Conservation (phyloP, 768 basidiomycete genomes). For the Macrolepiota fuliginosa region DNA sequence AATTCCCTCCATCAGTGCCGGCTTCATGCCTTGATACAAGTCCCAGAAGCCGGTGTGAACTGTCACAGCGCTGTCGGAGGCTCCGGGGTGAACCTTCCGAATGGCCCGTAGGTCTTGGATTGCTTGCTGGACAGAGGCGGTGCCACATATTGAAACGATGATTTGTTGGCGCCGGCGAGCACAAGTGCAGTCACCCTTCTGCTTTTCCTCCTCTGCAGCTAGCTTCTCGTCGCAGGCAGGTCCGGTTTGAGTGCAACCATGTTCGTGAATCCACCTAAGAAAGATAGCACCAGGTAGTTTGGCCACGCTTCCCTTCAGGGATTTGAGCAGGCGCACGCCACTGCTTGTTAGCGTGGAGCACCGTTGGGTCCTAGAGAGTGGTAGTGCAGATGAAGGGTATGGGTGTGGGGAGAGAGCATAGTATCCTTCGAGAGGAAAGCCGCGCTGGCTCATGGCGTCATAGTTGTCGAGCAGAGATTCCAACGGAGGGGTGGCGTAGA, state of each 20-base stretch:
- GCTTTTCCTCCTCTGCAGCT: neutral
- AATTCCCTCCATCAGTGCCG: conserved; percentile 32
- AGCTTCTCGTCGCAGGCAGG: neutral
- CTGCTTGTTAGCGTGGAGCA: conserved; percentile 9
- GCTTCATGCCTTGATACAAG: conserved; percentile 43
- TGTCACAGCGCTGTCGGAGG: conserved; percentile 21
- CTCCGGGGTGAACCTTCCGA: conserved; percentile 36
- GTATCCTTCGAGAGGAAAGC: conserved; percentile 53
- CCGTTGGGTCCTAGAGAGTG: conserved; percentile 26
- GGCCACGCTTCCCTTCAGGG: conserved; percentile 40
- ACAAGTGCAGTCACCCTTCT: conserved; percentile 17
- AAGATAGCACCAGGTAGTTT: conserved; percentile 45
- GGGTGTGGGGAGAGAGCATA: conserved; percentile 19
- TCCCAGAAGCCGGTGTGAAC: conserved; percentile 59
- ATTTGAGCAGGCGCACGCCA: conserved; percentile 7
- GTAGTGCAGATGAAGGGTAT: neutral
- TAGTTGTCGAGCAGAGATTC: conserved; percentile 42
- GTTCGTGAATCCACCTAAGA: conserved; percentile 17
- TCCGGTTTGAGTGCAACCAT: neutral
- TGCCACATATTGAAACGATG: conserved; percentile 52
- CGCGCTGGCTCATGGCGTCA: conserved; percentile 32
- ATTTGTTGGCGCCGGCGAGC: conserved; percentile 42
- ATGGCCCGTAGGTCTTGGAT: conserved; percentile 44
- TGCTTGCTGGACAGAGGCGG: conserved; percentile 39
- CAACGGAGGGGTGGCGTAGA: conserved; percentile 41